Evolutionary conservation across 73 alveolate species (phyloP), one percentile per base, ranked within the genome.

Genomic region (Paramecium biaurelia): DNA sequence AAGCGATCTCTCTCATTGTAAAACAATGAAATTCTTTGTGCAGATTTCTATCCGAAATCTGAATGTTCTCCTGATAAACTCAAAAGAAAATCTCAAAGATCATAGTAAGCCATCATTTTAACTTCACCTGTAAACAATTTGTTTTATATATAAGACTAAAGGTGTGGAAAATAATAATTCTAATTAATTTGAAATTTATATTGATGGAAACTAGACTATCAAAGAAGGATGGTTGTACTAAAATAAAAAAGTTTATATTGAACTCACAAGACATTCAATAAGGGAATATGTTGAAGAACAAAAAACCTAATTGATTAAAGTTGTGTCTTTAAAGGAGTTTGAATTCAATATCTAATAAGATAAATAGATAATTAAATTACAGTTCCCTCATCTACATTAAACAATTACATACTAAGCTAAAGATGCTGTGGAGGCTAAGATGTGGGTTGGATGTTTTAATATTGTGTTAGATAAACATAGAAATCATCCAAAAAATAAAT

Each of bases 211-310:
- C 47, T 5, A 37, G 38, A 21, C 47, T n/a, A 30, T 76, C 9
- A 76, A 76, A 76, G 89, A 76, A 76, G 89, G 89, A 18, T 76
- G 89, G 89, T 37, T 76, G 11, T 32, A 70, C 30, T 20, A 70
- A 9, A 32, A 2, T 37, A n/a, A 20, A n/a, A 23, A 37, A 42
- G 14, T 37, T 34, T 76, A 41, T 43, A n/a, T 76, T 15, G 15
- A 76, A 76, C 70, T 76, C 5, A 41, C 72, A 15, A 20, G 89
- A 20, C 24, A 26, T 7, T n/a, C 67, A 20, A 15, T 76, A 20
- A 76, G 12, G 4, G 89, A 76, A 30, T 76, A 1, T 15, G 9
- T n/a, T 37, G 76, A 79, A 24, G 74, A 79, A 14, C 24, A 38
- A 23, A 24, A 79, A 79, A 21, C 37, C 2, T 21, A 2, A 76